These are phyloP conservation scores for Gastrolobium bilobum DNA, from an alignment of 306 rosid genomes.

Conservation along the genomic window DNA sequence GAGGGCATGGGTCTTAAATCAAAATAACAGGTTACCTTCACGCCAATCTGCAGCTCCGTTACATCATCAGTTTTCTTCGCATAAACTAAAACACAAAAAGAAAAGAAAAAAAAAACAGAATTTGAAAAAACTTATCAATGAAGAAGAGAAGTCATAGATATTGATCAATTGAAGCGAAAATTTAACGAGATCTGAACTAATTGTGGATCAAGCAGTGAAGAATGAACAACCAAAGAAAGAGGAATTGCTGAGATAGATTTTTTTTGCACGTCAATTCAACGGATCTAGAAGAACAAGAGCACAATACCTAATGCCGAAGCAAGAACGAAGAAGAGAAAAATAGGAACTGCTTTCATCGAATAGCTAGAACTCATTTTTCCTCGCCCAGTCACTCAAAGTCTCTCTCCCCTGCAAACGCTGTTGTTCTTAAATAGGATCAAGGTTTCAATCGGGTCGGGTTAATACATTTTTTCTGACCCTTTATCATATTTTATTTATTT, in stretches of 20 bases:
- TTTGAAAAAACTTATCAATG: not conserved
- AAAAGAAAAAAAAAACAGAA: not conserved
- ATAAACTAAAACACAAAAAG: constrained; percentile 55
- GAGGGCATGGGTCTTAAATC: not conserved
- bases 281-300: not conserved
- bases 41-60: constrained; percentile 87
- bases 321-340: constrained; percentile 58
- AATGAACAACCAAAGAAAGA: not conserved
- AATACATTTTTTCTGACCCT: not conserved
- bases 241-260: not conserved
- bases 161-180: not conserved
- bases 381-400: constrained; percentile 5
- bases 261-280: not conserved
- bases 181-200: constrained; percentile 44
- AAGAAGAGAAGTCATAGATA: not conserved
- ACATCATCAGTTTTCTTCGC: constrained; percentile 76
- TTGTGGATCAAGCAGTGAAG: not conserved
- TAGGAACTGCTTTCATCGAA: constrained; percentile 49
- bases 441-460: constrained; percentile 28
- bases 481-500: too few relatives aligned
- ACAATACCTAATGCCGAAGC: constrained; percentile 57
- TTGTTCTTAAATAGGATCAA: not conserved
- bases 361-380: constrained; percentile 40
- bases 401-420: not conserved
- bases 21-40: constrained; percentile 67